phyloP scores from a whole-genome alignment of 2,329 filamentous ascomycete genomes.

The Botryotinia convoluta region DNA sequence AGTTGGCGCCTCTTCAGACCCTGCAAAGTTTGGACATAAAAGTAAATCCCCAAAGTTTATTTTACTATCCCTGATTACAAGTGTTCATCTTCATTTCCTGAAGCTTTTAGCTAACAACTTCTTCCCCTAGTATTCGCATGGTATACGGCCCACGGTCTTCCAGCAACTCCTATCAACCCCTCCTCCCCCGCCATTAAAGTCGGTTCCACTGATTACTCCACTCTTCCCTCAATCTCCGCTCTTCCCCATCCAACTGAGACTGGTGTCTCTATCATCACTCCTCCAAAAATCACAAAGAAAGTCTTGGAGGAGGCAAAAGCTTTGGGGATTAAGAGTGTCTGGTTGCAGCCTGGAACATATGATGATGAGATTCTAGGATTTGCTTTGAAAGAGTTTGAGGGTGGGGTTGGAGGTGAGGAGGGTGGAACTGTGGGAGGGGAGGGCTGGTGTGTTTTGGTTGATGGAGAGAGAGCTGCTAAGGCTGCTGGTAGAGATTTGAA shows the following conservation, averaged over 20 bases:
- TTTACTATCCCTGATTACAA: not conserved
- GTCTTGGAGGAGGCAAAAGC: conserved; percentile 75
- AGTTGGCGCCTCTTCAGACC: conserved; percentile 82
- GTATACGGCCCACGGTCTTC: conserved; percentile 76
- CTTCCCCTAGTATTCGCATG: conserved; percentile 71
- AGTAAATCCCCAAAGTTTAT: conserved; percentile 47
- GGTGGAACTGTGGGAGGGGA: conserved; percentile 61
- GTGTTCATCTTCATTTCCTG: not conserved
- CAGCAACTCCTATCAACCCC: conserved; percentile 83
- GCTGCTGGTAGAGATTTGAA: conserved; percentile 47
- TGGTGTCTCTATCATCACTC: conserved; percentile 82
- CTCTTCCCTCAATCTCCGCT: conserved; percentile 51
- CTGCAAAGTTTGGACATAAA: conserved; percentile 84
- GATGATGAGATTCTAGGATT: conserved; percentile 71
- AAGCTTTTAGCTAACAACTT: conserved; percentile 6
- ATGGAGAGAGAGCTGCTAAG: conserved; percentile 66
- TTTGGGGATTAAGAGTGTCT: conserved; percentile 71
- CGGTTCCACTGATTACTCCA: conserved; percentile 49
- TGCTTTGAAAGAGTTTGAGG: conserved; percentile 66
- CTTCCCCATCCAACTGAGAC: conserved; percentile 68
- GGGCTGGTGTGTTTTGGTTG: conserved; percentile 85
- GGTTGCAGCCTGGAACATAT: conserved; percentile 89
- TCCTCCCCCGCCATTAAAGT: conserved; percentile 63
- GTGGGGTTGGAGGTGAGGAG: conserved; percentile 63
- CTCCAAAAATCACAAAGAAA: conserved; percentile 70